Percentiles rank a stretch among this genome's conserved stretches.
Evolutionary conservation across 176 grass and related monocot species (phyloP).

Genomic region (Eragrostis curvula): DNA sequence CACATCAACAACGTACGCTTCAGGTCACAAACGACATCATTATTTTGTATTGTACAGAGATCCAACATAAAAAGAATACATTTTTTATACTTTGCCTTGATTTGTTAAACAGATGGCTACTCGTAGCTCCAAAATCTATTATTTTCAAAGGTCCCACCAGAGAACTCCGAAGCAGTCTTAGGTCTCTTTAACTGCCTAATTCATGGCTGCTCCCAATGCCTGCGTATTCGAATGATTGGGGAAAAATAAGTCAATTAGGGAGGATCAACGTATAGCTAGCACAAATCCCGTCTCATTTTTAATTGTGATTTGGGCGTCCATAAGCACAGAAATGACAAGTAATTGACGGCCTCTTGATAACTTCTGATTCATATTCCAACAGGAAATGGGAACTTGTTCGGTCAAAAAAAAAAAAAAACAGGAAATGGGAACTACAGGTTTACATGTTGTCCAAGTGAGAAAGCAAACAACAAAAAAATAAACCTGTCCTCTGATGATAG

Average conservation of each 20-base stretch:
- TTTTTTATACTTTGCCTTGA: slow-evolving; percentile 6
- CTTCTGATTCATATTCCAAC: background rate
- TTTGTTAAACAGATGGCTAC: slow-evolving; percentile 35
- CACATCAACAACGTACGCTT: slow-evolving; percentile 27
- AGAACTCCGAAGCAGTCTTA: slow-evolving; percentile 15
- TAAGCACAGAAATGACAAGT: background rate
- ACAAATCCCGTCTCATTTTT: background rate
- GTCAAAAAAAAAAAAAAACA: too few relatives aligned
- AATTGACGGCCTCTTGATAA: background rate
- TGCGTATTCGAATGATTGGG: background rate
- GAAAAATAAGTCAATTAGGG: slow-evolving; percentile 7
- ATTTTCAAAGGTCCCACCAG: background rate
- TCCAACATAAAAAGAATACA: slow-evolving; percentile 50
- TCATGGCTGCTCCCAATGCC: background rate
- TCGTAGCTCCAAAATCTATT: slow-evolving; percentile 39
- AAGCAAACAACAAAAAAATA: too few relatives aligned
- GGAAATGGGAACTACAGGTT: too few relatives aligned
- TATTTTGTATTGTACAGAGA: slow-evolving; percentile 32
- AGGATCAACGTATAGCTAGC: background rate
- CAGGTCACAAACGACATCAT: slow-evolving; percentile 25
- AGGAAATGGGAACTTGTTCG: too few relatives aligned
- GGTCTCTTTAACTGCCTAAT: background rate
- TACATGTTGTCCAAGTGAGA: background rate
- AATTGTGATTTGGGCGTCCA: slow-evolving; percentile 7
- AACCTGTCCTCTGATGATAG: too few relatives aligned